phyloP scores from a whole-genome alignment of 78 protist species.

The Pigoraptor vietnamica region DNA sequence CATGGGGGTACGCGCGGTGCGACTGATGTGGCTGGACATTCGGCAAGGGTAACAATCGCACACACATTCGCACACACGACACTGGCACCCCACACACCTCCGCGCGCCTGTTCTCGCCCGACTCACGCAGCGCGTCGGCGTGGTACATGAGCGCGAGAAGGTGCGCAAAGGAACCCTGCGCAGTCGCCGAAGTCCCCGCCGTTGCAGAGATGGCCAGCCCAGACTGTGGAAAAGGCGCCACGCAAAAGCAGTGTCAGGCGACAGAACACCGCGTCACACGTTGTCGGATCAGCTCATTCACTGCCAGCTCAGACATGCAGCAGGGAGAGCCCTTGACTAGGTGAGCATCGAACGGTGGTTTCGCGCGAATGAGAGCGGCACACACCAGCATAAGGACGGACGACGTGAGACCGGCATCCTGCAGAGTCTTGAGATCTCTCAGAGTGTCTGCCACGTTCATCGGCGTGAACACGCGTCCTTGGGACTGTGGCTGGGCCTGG shows the following conservation, averaged over 20 bases:
- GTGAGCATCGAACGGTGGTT: no score
- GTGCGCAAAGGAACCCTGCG: not conserved
- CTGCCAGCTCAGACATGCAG: no score
- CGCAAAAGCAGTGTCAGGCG: no score
- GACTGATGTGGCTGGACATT: no score
- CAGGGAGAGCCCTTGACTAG: no score
- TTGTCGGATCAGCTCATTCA: not conserved
- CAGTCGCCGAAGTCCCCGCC: not conserved
- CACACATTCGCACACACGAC: not conserved
- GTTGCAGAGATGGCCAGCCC: not conserved
- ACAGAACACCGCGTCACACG: not conserved
- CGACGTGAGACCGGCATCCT: not conserved
- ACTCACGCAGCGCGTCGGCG: not conserved
- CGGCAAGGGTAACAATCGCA: not conserved
- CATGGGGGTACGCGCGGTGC: not conserved
- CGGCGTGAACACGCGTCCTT: not conserved
- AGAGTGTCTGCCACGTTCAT: not conserved
- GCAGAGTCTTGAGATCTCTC: not conserved
- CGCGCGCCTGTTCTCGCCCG: not conserved
- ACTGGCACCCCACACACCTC: no score
- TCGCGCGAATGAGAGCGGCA: no score
- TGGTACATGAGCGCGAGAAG: not conserved
- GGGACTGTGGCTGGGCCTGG: no score
- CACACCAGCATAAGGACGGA: not conserved
- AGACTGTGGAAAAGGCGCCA: no score